Base-by-base conservation (phyloP, 2,329 filamentous ascomycete genomes). In the Cladophialophora carrionii region DNA sequence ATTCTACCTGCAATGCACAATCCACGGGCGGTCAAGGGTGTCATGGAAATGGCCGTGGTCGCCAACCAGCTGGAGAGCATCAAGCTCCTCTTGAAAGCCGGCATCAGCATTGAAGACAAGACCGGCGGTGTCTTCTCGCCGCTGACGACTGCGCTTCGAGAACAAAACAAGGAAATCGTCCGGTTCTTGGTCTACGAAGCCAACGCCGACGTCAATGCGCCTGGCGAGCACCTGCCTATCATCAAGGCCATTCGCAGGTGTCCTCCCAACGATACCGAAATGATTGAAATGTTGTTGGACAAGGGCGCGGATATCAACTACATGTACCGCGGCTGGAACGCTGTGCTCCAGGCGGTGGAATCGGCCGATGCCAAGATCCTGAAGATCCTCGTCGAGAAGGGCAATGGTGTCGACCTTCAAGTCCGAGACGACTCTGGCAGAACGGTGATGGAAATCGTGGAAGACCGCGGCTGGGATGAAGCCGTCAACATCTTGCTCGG, bases 61-160 rank as follows among this genome's bases (percentile, higher is more conserved):
- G 88, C 88, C 20, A 84, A 88, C 74, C 82, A 90, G 74, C 80
- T 90, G 14, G 86, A 89, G 65, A 88, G 84, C 41, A 81, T 90
- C 75, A 88, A 88, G 76, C 76, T 89, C 53, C 81, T 90, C 37
- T 79, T 90, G 17, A 80, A 79, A 17, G 86, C 87, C 0, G 88
- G 88, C 14, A 84, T 90, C 20, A 87, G 82, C 48, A 86, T 90
- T 61, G 88, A 90, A 74, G 88, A 89, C 76, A 88, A 87, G 77
- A 90, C 88, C 72, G 88, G 87, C 22, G 88, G 88, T 60, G 88
- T 90, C 56, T 91, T 90, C 78, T 89, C 86, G 0, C 86, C 87
- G 0, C 81, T 90, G 3, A 90, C 87, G 0, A 88, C 86, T 0
- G 86, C 87, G 8, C 85, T 90, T 62, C 85, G 87, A 12, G 88